Percentiles rank a stretch among this genome's conserved stretches.
Conservation (phyloP, 1,284 basidiomycete genomes). For the Pseudozyma pruni region DNA sequence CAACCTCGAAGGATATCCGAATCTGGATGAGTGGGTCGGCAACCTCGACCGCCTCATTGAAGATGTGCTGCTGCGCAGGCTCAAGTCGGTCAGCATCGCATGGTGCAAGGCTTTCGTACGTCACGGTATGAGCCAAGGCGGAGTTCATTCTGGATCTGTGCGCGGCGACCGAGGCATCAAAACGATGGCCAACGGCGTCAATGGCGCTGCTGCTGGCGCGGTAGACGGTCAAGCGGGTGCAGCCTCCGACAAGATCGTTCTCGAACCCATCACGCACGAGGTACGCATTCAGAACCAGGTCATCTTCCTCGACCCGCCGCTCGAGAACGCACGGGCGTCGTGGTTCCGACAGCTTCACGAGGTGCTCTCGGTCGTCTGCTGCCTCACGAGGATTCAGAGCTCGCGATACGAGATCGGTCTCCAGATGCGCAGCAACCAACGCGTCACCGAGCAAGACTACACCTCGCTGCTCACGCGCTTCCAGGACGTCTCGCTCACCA, state of each 20-base stretch:
- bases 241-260: conserved; percentile 32
- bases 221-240: conserved; percentile 10
- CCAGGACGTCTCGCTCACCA: conserved; percentile 77
- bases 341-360: conserved; percentile 93
- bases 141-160: conserved; percentile 2
- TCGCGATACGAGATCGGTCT: conserved; percentile 87
- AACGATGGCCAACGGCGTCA: conserved; percentile 12
- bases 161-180: conserved; percentile 23
- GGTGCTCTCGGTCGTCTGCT: conserved; percentile 81
- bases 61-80: conserved; percentile 79
- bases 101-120: conserved; percentile 84
- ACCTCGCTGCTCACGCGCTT: conserved; percentile 83
- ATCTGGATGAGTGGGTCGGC: conserved; percentile 94
- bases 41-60: conserved; percentile 89
- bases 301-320: conserved; percentile 96
- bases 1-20: conserved; percentile 95
- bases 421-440: conserved; percentile 49
- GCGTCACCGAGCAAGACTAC: conserved; percentile 70
- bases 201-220: neutral
- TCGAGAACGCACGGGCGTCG: conserved; percentile 88
- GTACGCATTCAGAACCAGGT: conserved; percentile 98
- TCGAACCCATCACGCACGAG: conserved; percentile 76
- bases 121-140: conserved; percentile 21
- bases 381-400: conserved; percentile 86
- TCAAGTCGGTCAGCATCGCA: conserved; percentile 81